Base-by-base conservation (phyloP, 2,329 filamentous ascomycete species). In the Fusarium temperatum region DNA sequence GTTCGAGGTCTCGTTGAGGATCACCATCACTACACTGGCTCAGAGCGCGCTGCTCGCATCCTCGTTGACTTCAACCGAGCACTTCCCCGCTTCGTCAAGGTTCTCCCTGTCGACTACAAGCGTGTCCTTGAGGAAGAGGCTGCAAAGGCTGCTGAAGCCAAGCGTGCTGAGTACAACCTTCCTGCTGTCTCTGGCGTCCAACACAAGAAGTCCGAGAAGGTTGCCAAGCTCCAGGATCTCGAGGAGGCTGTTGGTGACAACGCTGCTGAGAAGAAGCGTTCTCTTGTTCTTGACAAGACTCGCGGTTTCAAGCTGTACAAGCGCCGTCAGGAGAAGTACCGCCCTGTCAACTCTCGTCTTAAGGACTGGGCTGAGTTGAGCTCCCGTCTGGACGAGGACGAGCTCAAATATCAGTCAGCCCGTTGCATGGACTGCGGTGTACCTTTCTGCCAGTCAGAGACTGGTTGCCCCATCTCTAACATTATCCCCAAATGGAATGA, bases 341-440 rank as follows among this genome's bases (percentile, higher is more conserved):
- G 96, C 75, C 91, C 90, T 79, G 89, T 93, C 10, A 93, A 94
- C 82, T 95, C 93, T 47, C 90, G 96, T 77, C 95, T 91, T 72
- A 94, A 95, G 81, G 96, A 98, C 81, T 98, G 95, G 95, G 93
- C 93, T 45, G 96, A 98, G 85, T 89, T 98, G 53, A 96, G 92
- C 67, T 90, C 90, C 79, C 93, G 96, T 66, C 89, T 98, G 55
- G 94, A 94, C 75, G 95, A 98, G 83, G 96, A 98, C 77, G 95
- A 98, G 85, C 90, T 98, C 74, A 98, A 98, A 86, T 98, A 97
- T 81, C 96, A 98, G 84, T 93, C 95, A 53, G 96, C 96, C 70
- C 94, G 96, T 75, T 98, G 96, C 87, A 98, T 98, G 96, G 96
- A 98, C 85, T 98, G 96, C 71, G 96, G 96, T 90, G 95, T 98